Evolutionary conservation across 2,329 filamentous ascomycete genomes (phyloP).

Genomic region (Aciculosporium take): DNA sequence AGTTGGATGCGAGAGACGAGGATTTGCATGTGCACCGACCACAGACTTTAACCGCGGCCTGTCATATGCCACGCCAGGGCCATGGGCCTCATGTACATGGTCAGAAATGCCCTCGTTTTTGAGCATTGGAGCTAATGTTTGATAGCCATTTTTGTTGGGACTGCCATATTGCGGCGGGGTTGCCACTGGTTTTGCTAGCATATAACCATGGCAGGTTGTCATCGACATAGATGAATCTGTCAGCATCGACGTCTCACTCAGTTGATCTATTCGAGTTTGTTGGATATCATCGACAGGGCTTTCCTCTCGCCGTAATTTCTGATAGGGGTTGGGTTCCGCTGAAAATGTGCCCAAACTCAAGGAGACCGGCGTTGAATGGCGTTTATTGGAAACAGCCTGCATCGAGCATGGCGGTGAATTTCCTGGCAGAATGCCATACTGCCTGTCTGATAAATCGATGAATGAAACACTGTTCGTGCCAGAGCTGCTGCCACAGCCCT

Average conservation of each 20-base stretch:
- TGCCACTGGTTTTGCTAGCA: not conserved
- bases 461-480: slow-evolving; percentile 39
- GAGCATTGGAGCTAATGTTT: slow-evolving; percentile 31
- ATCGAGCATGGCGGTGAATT: slow-evolving; percentile 30
- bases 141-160: slow-evolving; percentile 28
- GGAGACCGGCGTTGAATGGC: slow-evolving; percentile 26
- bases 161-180: slow-evolving; percentile 12
- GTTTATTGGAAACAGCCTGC: slow-evolving; percentile 31
- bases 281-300: slow-evolving; percentile 12
- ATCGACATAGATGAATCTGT: slow-evolving; percentile 39
- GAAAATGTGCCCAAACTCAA: slow-evolving; percentile 31
- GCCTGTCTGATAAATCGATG: slow-evolving; percentile 38
- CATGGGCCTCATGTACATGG: slow-evolving; percentile 27
- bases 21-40: slow-evolving; percentile 31
- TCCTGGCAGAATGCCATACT: slow-evolving; percentile 35
- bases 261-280: slow-evolving; percentile 28
- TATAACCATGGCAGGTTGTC: slow-evolving; percentile 35
- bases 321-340: slow-evolving; percentile 33
- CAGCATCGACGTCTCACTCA: slow-evolving; percentile 41
- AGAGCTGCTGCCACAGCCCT: slow-evolving; percentile 41
- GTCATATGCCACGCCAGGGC: slow-evolving; percentile 17
- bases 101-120: slow-evolving; percentile 22
- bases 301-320: slow-evolving; percentile 12
- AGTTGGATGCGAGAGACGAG: slow-evolving; percentile 36
- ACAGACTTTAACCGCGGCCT: slow-evolving; percentile 9